phyloP scores from a whole-genome alignment of 2,329 filamentous ascomycete species.

The Penicillium fuscoglaucum region DNA sequence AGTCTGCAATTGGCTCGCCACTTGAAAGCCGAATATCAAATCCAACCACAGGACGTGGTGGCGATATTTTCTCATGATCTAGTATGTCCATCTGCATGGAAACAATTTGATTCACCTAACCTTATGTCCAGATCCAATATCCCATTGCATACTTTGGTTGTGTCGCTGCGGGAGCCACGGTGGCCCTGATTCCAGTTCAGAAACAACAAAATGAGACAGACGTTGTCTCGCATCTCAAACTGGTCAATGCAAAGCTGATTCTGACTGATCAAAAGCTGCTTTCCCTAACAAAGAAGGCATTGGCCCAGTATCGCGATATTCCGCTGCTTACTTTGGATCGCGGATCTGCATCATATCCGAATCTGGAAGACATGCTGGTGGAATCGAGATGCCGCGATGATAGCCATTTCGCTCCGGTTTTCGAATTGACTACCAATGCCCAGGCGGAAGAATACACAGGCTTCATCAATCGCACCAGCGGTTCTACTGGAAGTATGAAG shows the following conservation, averaged over 20 bases:
- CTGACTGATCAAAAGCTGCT: background rate
- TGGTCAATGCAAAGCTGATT: background rate
- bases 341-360: background rate
- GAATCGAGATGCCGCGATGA: background rate
- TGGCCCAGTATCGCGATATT: background rate
- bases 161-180: background rate
- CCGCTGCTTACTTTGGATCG: background rate
- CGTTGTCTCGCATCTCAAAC: background rate
- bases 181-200: background rate
- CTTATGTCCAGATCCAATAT: no score
- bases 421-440: background rate
- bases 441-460: background rate
- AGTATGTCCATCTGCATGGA: no score
- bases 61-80: no score
- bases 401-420: background rate
- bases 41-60: no score
- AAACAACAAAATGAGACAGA: background rate
- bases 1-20: no score
- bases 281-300: background rate
- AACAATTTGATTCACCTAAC: no score
- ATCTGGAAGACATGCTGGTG: background rate
- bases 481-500: background rate
- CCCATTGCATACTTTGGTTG: background rate
- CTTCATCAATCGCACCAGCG: background rate
- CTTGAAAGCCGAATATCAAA: no score